These are phyloP conservation scores for Beta macrorhiza DNA, from an alignment of 179 eudicot genomes.

Conservation along the genomic window DNA sequence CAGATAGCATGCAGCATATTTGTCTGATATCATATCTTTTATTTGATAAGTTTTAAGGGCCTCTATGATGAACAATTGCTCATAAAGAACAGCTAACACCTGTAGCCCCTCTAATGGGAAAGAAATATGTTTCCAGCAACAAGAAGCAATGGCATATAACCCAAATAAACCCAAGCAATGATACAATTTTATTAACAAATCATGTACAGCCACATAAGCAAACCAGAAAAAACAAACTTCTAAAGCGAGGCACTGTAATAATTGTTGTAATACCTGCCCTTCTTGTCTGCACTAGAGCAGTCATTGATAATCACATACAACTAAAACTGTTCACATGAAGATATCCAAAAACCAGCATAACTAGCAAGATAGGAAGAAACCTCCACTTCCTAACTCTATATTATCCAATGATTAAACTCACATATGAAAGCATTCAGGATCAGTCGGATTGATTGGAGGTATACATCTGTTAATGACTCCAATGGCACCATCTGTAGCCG, in stretches of 20 bases:
- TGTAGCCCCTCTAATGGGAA: too few species aligned
- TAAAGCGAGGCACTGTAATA: not conserved
- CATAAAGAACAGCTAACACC: too few species aligned
- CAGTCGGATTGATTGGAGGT: slow-evolving; percentile 96
- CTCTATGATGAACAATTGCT: too few species aligned
- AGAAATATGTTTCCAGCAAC: too few species aligned
- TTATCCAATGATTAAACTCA: slow-evolving; percentile 38
- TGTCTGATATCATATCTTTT: too few species aligned
- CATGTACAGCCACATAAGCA: too few species aligned
- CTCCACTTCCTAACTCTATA: not conserved
- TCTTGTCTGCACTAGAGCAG: not conserved
- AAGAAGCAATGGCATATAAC: too few species aligned
- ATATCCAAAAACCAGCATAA: not conserved
- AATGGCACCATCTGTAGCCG: slow-evolving; percentile 92
- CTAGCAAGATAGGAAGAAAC: not conserved
- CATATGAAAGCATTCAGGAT: slow-evolving; percentile 99
- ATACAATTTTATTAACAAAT: too few species aligned
- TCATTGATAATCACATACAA: not conserved
- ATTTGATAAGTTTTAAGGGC: too few species aligned
- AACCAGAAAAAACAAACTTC: not conserved
- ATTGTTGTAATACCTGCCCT: not conserved
- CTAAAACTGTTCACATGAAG: not conserved
- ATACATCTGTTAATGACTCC: slow-evolving; percentile 96
- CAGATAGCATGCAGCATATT: too few species aligned
- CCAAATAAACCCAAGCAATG: too few species aligned